phyloP scores from a whole-genome alignment of 2,329 filamentous ascomycete genomes.

The Acrocalymma vagum region DNA sequence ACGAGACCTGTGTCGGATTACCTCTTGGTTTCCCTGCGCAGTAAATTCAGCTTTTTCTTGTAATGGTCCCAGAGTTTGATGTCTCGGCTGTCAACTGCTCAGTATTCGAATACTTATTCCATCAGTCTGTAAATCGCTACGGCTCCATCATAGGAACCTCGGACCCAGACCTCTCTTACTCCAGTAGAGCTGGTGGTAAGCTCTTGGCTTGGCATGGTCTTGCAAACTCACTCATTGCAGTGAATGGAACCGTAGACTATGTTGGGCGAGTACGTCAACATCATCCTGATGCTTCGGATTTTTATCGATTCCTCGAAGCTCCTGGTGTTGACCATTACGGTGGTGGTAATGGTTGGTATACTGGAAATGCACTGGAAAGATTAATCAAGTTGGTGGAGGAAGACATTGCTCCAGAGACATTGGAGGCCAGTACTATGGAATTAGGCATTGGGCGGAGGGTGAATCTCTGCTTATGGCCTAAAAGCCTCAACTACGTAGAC shows the following conservation, averaged over 20 bases:
- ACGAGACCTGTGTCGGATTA: not conserved
- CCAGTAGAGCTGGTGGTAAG: conserved; percentile 14
- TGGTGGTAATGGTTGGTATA: conserved; percentile 19
- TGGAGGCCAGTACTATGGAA: conserved; percentile 13
- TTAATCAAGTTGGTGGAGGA: conserved; percentile 33
- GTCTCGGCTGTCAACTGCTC: too few species aligned
- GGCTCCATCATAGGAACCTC: not conserved
- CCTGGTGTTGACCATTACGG: conserved; percentile 30
- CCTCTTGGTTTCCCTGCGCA: conserved; percentile 2
- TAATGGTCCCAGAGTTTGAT: conserved; percentile 1
- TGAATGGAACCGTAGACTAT: conserved; percentile 13
- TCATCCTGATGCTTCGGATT: too few species aligned
- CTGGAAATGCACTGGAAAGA: conserved; percentile 18
- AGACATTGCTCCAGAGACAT: conserved; percentile 19
- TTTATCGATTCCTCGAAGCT: conserved; percentile 30
- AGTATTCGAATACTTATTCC: too few species aligned
- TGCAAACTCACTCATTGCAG: conserved; percentile 15
- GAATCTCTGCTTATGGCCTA: conserved; percentile 6
- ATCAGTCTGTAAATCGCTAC: too few species aligned
- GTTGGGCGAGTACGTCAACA: conserved; percentile 11
- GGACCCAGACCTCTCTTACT: not conserved
- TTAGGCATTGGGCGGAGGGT: not conserved
- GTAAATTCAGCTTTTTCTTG: conserved; percentile 3
- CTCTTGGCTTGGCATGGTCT: conserved; percentile 21
- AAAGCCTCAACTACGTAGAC: conserved; percentile 3